Conservation (phyloP, 2,329 filamentous ascomycete species). For the Fusarium torreyae region DNA sequence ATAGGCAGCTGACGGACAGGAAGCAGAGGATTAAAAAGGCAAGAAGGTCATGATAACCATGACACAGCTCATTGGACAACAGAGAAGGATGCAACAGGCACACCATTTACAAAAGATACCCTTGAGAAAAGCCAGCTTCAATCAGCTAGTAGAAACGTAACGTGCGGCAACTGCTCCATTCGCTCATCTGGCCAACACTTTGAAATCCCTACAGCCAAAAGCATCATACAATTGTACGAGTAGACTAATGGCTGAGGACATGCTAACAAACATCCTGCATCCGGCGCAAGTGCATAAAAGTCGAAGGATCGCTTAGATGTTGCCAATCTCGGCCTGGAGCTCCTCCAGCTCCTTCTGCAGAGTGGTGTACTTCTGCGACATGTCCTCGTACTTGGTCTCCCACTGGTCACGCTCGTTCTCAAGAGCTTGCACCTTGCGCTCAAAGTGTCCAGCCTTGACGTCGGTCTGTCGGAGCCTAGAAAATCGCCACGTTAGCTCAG, state of each 20-base stretch:
- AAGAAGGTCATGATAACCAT: constrained; percentile 23
- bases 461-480: constrained; percentile 96
- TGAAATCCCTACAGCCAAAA: constrained; percentile 47
- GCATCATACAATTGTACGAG: constrained; percentile 38
- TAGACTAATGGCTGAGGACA: constrained; percentile 36
- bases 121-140: constrained; percentile 49
- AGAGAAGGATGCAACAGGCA: constrained; percentile 38
- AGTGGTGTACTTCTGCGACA: constrained; percentile 87
- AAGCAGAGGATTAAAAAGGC: constrained; percentile 77
- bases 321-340: constrained; percentile 91
- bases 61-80: constrained; percentile 19
- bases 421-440: constrained; percentile 98
- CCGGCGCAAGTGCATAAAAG: constrained; percentile 38
- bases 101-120: constrained; percentile 53
- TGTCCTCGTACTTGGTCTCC: constrained; percentile 98
- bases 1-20: constrained; percentile 80
- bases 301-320: constrained; percentile 75
- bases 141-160: constrained; percentile 53
- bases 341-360: constrained; percentile 93
- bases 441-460: constrained; percentile 98
- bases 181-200: constrained; percentile 49
- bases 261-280: constrained; percentile 44
- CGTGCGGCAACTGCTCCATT: constrained; percentile 51
- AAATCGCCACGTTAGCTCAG: constrained; percentile 37
- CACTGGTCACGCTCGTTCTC: constrained; percentile 93